A percentile compares a stretch with the other conserved stretches of the same genome.
Evolutionary conservation across 1,139 yeast genomes (phyloP).

Genomic region (Candida sojae): DNA sequence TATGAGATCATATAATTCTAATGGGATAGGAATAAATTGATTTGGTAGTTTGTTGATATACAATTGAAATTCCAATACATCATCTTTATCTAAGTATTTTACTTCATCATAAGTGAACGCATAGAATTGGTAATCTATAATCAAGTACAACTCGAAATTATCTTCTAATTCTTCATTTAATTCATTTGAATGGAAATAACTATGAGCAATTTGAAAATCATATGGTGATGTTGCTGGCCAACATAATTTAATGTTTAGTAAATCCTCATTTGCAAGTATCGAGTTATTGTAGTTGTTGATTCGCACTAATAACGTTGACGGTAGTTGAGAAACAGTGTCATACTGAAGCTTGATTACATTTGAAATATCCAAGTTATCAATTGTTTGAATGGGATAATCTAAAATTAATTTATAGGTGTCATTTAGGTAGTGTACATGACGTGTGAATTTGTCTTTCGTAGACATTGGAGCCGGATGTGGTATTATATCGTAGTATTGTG

Average conservation of each 20-base stretch:
- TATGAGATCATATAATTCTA: slow-evolving; percentile 38
- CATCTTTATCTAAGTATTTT: slow-evolving; percentile 13
- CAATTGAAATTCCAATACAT: slow-evolving; percentile 26
- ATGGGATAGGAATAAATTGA: slow-evolving; percentile 38
- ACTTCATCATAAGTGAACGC: slow-evolving; percentile 24
- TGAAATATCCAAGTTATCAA: slow-evolving; percentile 7
- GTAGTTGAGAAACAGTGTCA: slow-evolving; percentile 18
- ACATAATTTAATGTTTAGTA: slow-evolving; percentile 39
- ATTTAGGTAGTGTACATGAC: slow-evolving; percentile 19
- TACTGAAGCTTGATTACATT: slow-evolving; percentile 13
- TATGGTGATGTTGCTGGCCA: slow-evolving; percentile 48
- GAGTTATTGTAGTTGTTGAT: slow-evolving; percentile 36
- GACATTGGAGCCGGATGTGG: slow-evolving; percentile 17
- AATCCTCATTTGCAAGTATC: slow-evolving; percentile 30
- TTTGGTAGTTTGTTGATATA: slow-evolving; percentile 35
- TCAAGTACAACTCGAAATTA: slow-evolving; percentile 34
- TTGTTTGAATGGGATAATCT: slow-evolving; percentile 33
- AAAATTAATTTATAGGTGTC: slow-evolving; percentile 25
- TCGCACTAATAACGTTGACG: slow-evolving; percentile 26
- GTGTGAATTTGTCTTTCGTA: slow-evolving; percentile 1
- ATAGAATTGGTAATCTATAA: slow-evolving; percentile 26
- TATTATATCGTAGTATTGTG: slow-evolving; percentile 39
- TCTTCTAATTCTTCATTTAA: slow-evolving; percentile 6
- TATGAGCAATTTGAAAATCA: slow-evolving; percentile 26
- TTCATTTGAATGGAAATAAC: slow-evolving; percentile 19